Evolutionary conservation across 345 rosid genomes (phyloP), one percentile per base, ranked within the genome.

Genomic region (Hibiscus syriacus): DNA sequence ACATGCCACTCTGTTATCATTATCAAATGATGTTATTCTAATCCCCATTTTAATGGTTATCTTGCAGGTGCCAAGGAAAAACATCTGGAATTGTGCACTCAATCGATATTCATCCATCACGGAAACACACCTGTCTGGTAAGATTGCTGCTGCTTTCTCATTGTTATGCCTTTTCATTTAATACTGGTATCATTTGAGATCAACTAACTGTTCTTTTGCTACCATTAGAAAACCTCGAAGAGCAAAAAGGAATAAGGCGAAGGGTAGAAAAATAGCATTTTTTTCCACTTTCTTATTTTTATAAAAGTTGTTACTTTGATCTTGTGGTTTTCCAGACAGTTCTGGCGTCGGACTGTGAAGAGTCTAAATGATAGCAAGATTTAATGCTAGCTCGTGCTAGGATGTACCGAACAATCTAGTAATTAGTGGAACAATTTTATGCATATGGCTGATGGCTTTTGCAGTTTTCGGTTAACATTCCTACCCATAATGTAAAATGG

Each of bases 101-200:
- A 1, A 69, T 93, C 74, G 97, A 93, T 77, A 84, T 93, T 78
- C 97, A 90, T 79, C 88, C 94, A 61, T 93, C 95, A 1, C 76
- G 96, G 55, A 93, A 93, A 80, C 96, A 93, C 81, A 89, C 84
- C 27, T 88, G 94, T 80, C 79, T 89, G 78, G 98, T 93, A 79
- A 78, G 87, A 67, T 27, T 22, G 29, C 43, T 22, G 48, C 16
- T 48, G 41, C 9, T 26, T 26, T 32, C 45, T 38, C 36, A 8
- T 14, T 46, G 20, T 27, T 32, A 9, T 2, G 55, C 57, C 27
- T 66, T 50, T 73, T 3, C 22, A 54, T 60, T 39, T 39, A 46
- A 16, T 59, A 49, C 52, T 30, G n/a, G 23, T 22, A 10, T 3
- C 11, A 17, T 58, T n/a, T 32, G 29, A 19, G 29, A 38, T 36